Evolutionary conservation across 331 rosid species (phyloP), one percentile per base, ranked within the genome.

Genomic region (Saraca asoca): DNA sequence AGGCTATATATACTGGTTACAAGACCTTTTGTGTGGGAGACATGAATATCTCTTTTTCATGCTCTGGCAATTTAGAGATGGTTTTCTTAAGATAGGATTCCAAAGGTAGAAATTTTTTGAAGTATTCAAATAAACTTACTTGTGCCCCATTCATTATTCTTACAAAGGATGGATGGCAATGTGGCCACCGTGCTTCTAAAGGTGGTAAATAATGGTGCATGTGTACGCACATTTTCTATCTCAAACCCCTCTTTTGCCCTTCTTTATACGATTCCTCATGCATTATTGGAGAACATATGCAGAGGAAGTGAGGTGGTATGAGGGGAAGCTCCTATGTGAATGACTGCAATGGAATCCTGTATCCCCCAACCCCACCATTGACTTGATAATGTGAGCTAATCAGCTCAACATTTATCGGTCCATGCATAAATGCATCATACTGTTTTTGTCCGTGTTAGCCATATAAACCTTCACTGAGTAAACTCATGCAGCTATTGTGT

Each of bases 241-340:
- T 29, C 41, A 70, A 78, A 72, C 68, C 60, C 80, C 70, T 58
- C 71, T 39, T 69, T 70, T 72, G 76, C 67, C 82, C 80, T 75
- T 75, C 87, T 86, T 89, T 87, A 71, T 73, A 63, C 64, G 93
- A 90, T 90, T 89, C 96, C 77, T 74, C 31, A 61, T 81, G 91
- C 83, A 90, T 85, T 89, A 89, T 24, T 24, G 31, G 31, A 24
- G 31, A 24, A 24, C 31, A 24, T 24, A 24, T 24, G 31, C 31
- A 24, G 31, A 24, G 31, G 31, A 24, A 24, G 31, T 24, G 31
- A 24, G 31, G 31, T 24, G 31, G 31, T 24, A 24, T 24, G 31
- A 24, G 31, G 31, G 31, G 31, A 24, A 24, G 31, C 31, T 24
- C 2, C 3, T 24, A 24, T 24, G 31, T 24, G 31, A 24, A 24